Base-by-base conservation (phyloP, 2,329 filamentous ascomycete genomes). In the Xylariaceae sp. region DNA sequence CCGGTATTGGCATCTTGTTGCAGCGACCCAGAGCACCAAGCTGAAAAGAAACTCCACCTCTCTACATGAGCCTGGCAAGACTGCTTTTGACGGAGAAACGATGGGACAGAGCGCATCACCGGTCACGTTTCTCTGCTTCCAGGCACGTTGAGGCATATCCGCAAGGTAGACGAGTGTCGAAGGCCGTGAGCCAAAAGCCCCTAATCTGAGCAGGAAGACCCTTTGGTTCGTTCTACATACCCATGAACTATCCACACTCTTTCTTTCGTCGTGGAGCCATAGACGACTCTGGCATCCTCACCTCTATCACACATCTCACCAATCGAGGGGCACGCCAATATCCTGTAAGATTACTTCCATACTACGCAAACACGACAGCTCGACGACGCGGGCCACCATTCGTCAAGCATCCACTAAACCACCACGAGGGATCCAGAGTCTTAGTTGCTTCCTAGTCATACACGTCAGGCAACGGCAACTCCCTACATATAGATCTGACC, bases 311-410 rank as follows among this genome's bases (percentile, higher is more conserved):
- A 14, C 14, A 19, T 40, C 39, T 11, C 11, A 40, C 39, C 39
- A 40, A 19, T 40, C 39, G 18, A 40, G 18, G 6, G 18, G 39
- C 15, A 36, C 5, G 33, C 5, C 33, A 36, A 36, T 4, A 15
- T 36, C 15, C 12, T 10, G 33, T 15, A 19, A 14, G n/a, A 38
- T 14, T 14, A 38, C 35, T 14, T 38, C 14, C 39, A 33, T 15
- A 33, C 33, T 27, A 38, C 36, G 49, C 41, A 39, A 45, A 35
- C 51, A 48, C 45, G 41, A 47, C 51, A 55, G 45, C 53, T 51
- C 50, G 50, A 48, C 47, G 45, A 30, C 51, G 50, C 43, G 54
- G 54, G 42, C 52, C 48, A 54, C 54, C 49, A 32, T 56, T 52
- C 49, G 45, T 52, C 48, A 30, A 52, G 47, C 41, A 17, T 47